A percentile compares a stretch with the other conserved stretches of the same genome.
phyloP scores from a whole-genome alignment of 2,329 filamentous ascomycete genomes.

The Thelonectria rubi region DNA sequence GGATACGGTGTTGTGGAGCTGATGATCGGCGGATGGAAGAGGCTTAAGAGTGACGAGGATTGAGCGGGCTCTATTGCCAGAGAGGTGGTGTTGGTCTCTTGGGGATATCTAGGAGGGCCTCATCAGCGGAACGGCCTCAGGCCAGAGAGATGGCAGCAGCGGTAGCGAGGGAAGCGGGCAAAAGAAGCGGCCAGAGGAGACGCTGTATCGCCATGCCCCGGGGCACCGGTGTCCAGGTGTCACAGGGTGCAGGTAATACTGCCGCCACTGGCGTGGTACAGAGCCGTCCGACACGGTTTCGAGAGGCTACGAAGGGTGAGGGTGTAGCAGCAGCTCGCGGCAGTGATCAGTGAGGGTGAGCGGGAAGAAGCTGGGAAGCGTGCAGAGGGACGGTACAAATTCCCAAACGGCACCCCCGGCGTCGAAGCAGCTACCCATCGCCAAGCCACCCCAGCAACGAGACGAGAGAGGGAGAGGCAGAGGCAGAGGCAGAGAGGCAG shows the following conservation, averaged over 20 bases:
- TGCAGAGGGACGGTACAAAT: constrained; percentile 16
- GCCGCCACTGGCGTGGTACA: constrained; percentile 42
- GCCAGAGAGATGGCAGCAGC: constrained; percentile 23
- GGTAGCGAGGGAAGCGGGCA: constrained; percentile 34
- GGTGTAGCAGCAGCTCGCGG: constrained; percentile 33
- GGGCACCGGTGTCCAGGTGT: constrained; percentile 42
- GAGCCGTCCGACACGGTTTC: constrained; percentile 37
- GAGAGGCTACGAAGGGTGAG: constrained; percentile 38
- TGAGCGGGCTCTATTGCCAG: constrained; percentile 64
- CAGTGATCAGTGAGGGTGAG: constrained; percentile 31
- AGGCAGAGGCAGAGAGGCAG: no score
- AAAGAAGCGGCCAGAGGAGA: constrained; percentile 40
- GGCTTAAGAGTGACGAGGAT: constrained; percentile 59
- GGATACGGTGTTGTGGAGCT: constrained; percentile 59
- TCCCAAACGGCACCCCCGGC: constrained; percentile 30
- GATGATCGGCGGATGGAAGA: constrained; percentile 61
- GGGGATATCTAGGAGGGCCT: constrained; percentile 59
- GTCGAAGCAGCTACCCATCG: constrained; percentile 39
- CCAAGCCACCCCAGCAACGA: constrained; percentile 34
- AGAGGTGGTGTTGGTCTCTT: constrained; percentile 61
- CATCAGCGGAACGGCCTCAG: constrained; percentile 41
- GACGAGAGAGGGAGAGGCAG: background rate
- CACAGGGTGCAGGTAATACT: constrained; percentile 43
- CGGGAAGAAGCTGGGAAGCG: constrained; percentile 29
- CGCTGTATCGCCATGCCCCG: constrained; percentile 45